Conservation (phyloP, 805 yeast species). For the Ogataea philodendri region DNA sequence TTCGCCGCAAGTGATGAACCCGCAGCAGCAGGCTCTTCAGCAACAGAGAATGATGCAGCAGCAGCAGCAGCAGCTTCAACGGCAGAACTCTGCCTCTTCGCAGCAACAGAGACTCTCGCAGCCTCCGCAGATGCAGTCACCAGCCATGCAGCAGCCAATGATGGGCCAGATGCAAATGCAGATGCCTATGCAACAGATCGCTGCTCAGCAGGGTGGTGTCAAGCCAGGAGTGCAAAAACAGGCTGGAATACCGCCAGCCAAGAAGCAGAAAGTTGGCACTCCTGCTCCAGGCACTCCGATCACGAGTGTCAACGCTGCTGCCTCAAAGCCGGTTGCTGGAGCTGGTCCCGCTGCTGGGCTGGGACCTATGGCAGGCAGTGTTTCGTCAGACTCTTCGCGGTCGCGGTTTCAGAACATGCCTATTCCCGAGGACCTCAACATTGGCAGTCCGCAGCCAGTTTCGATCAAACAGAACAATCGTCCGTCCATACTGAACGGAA, state of each 20-base stretch:
- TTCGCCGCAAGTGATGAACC: conserved; percentile 19
- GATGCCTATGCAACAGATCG: conserved; percentile 14
- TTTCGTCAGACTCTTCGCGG: conserved; percentile 38
- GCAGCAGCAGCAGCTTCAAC: conserved; percentile 24
- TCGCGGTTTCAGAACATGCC: conserved; percentile 65
- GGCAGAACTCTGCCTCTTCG: conserved; percentile 8
- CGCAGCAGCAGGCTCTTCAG: conserved; percentile 23
- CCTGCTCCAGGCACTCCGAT: conserved; percentile 36
- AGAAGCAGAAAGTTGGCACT: conserved; percentile 20
- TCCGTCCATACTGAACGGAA: conserved; percentile 83
- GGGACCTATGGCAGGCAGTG: conserved; percentile 11
- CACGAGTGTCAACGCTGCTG: conserved; percentile 50
- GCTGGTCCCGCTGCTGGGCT: conserved; percentile 19
- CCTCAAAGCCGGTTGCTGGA: conserved; percentile 29
- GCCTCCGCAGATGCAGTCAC: conserved; percentile 8
- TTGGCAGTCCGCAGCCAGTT: conserved; percentile 64
- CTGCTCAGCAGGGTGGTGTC: too few relatives aligned
- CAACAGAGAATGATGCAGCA: conserved; percentile 28
- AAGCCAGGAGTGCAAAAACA: too few relatives aligned
- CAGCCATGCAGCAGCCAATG: conserved; percentile 14
- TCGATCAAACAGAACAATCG: conserved; percentile 60
- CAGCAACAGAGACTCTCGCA: conserved; percentile 18
- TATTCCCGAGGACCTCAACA: conserved; percentile 65
- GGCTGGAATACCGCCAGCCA: conserved; percentile 13
- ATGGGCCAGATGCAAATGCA: conserved; percentile 16